Conservation (phyloP, 2,329 filamentous ascomycete species). For the Penicillium hordei region DNA sequence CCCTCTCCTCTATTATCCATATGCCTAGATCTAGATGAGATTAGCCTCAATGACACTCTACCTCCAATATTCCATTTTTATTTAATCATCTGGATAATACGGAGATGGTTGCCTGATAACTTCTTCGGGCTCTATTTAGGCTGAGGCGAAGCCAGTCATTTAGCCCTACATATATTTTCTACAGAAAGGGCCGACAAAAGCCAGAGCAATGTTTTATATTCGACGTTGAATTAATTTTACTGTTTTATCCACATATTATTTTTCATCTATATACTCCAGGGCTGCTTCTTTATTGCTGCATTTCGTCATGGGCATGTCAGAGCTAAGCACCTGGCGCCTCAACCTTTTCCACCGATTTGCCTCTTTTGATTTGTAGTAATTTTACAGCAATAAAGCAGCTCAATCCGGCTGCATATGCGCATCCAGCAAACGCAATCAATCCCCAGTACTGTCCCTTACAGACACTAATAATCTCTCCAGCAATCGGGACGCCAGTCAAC, state of each 20-base stretch:
- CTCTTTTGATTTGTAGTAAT: conserved; percentile 7
- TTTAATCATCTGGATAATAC: neutral
- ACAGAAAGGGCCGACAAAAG: neutral
- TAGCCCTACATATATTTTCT: neutral
- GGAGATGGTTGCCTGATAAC: neutral
- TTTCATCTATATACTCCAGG: neutral
- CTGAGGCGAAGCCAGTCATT: neutral
- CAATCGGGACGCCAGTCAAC: conserved; percentile 30
- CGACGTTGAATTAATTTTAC: neutral
- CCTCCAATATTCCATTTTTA: neutral
- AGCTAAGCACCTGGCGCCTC: neutral
- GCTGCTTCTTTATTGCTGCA: neutral
- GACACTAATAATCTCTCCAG: conserved; percentile 31
- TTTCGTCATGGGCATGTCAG: conserved; percentile 13
- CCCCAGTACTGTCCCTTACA: conserved; percentile 31
- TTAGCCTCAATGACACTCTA: neutral
- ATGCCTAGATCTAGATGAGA: neutral
- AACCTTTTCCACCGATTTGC: conserved; percentile 1
- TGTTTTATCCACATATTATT: neutral
- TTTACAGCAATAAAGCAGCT: conserved; percentile 14
- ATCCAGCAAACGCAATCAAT: conserved; percentile 22
- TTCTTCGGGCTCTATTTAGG: neutral
- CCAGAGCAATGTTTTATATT: neutral
- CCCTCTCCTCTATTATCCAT: neutral
- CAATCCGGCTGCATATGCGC: conserved; percentile 18